Evolutionary conservation across 1,139 yeast species (phyloP).

Genomic region (Lodderomyces elongisporus): DNA sequence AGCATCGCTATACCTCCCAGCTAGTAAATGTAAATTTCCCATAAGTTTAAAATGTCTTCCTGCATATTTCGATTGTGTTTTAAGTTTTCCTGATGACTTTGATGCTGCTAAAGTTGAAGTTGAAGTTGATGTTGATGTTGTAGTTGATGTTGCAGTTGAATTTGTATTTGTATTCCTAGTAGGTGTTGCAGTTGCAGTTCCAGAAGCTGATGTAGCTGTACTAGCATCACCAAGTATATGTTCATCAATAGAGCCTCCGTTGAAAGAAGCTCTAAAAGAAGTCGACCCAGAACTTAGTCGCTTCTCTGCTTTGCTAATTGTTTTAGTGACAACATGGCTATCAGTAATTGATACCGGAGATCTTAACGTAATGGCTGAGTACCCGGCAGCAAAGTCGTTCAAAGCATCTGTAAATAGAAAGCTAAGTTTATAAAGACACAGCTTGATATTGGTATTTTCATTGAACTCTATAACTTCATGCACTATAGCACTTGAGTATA

Average conservation of each 20-base stretch:
- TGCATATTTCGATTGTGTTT: slow-evolving; percentile 29
- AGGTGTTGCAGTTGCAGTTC: background rate
- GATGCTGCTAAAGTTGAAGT: slow-evolving; percentile 4
- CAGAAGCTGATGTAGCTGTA: background rate
- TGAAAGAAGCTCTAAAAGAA: slow-evolving; percentile 32
- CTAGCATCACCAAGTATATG: background rate
- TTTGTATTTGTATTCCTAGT: slow-evolving; percentile 4
- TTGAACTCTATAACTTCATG: slow-evolving; percentile 55
- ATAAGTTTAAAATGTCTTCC: slow-evolving; percentile 75
- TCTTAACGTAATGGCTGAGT: slow-evolving; percentile 63
- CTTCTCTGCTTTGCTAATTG: slow-evolving; percentile 48
- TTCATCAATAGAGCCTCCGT: slow-evolving; percentile 8
- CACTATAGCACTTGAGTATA: slow-evolving; percentile 56
- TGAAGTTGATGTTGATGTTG: background rate
- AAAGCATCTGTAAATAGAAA: slow-evolving; percentile 43
- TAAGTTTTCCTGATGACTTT: slow-evolving; percentile 16
- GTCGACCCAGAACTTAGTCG: slow-evolving; percentile 35
- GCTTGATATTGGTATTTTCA: background rate
- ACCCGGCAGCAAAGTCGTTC: slow-evolving; percentile 65
- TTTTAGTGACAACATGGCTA: slow-evolving; percentile 45
- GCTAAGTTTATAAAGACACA: slow-evolving; percentile 58
- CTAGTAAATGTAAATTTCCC: slow-evolving; percentile 71
- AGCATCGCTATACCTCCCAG: slow-evolving; percentile 76
- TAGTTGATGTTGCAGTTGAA: background rate
- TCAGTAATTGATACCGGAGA: slow-evolving; percentile 67